Percentiles rank a stretch among this genome's conserved stretches.
These are phyloP conservation scores for Mycena alexandri DNA, from an alignment of 768 basidiomycete species.

Conservation along the genomic window DNA sequence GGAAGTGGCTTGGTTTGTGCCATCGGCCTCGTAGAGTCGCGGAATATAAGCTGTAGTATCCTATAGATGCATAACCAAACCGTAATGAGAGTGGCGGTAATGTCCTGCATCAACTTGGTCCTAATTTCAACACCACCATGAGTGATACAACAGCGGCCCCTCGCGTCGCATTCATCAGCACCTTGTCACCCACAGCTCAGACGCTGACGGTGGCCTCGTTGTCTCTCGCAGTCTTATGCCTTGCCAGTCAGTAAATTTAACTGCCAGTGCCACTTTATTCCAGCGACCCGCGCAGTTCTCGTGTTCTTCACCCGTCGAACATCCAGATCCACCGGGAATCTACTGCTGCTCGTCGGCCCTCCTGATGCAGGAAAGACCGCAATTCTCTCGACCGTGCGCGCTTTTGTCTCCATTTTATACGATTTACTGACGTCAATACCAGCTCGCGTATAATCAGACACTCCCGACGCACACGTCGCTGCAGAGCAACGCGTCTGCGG, in stretches of 20 bases:
- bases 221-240: slow-evolving; percentile 54
- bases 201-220: slow-evolving; percentile 59
- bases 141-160: slow-evolving; percentile 41
- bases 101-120: too few relatives aligned
- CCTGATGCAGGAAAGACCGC: slow-evolving; percentile 87
- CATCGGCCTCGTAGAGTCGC: slow-evolving; percentile 39
- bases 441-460: slow-evolving; percentile 77
- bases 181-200: slow-evolving; percentile 54
- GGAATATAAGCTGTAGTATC: slow-evolving; percentile 9
- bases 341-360: slow-evolving; percentile 82
- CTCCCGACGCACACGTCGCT: slow-evolving; percentile 82
- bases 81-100: slow-evolving; percentile 1
- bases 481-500: slow-evolving; percentile 72
- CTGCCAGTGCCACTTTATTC: slow-evolving; percentile 8
- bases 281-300: slow-evolving; percentile 51
- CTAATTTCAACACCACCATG: too few relatives aligned
- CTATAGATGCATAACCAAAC: slow-evolving; percentile 26
- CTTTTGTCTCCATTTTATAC: neutral
- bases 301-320: slow-evolving; percentile 58
- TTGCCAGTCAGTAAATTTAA: slow-evolving; percentile 54
- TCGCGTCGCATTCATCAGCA: slow-evolving; percentile 48
- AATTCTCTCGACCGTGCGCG: slow-evolving; percentile 75
- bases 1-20: slow-evolving; percentile 53
- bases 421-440: slow-evolving; percentile 15
- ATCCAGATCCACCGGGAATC: slow-evolving; percentile 63